Evolutionary conservation across 257 asterid species (phyloP), one percentile per base, ranked within the genome.

Genomic region (Petunia axillaris): DNA sequence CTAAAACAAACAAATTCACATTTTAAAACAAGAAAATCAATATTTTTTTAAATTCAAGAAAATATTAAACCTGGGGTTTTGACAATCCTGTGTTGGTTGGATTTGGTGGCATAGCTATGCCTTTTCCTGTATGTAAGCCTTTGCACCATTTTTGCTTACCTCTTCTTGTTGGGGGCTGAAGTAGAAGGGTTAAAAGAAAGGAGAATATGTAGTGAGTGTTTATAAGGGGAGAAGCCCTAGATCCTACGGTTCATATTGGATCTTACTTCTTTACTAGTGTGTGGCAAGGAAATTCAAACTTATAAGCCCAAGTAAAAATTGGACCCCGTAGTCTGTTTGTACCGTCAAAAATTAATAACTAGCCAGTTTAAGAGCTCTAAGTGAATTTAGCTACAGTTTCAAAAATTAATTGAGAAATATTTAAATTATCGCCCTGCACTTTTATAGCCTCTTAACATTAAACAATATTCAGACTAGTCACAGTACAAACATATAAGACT

Each of bases 1-100:
- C 15, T 52, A 43, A 25, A n/a, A 11, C 75, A 50, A 39, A 8
- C 2, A 36, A 40, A 78, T 36, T 11, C 39, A 6, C 50, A 36
- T 58, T 39, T 13, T 14, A 68, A 81, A 58, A 13, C 36, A 43
- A 64, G 40, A 52, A 35, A 77, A 62, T 8, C 0, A 35, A 80
- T 11, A 71, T 35, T 7, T 35, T 7, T 5, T 60, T 52, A 25
- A 1, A 48, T 0, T 2, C 2, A 15, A 5, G 11, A 2, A 9
- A 16, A 44, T n/a, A n/a, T n/a, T n/a, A n/a, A n/a, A 94, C 97
- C 97, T 4, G 98, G 98, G 58, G 97, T 92, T 86, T 94, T 94
- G 46, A 94, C 97, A 79, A 94, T 71, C 10, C 97, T 84, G 75
- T 94, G 97, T 44, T 92, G 97, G 57, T 94, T 92, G 4, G 98